Conservation (phyloP, 306 rosid species). For the Sindora glabra region DNA sequence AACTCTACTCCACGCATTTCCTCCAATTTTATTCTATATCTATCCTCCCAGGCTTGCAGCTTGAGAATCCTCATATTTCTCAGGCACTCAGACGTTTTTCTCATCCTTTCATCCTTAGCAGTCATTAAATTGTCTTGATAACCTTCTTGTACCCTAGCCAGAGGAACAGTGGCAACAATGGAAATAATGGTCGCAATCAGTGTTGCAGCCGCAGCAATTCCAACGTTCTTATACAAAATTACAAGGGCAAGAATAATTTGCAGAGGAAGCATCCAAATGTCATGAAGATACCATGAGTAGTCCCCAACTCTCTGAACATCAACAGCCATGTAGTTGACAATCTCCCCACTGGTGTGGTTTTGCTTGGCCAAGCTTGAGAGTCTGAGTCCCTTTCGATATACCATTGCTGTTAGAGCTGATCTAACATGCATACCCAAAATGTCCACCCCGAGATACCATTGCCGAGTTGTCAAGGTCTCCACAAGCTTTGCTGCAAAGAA, state of each 20-base stretch:
- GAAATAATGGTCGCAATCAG: constrained; percentile 76
- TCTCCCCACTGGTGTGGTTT: constrained; percentile 85
- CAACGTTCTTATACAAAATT: constrained; percentile 79
- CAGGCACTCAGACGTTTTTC: constrained; percentile 74
- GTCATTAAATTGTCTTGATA: constrained; percentile 81
- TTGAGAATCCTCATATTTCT: constrained; percentile 86
- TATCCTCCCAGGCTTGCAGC: constrained; percentile 88
- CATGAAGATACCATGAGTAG: constrained; percentile 89
- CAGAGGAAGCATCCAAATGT: constrained; percentile 88
- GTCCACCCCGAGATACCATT: constrained; percentile 89
- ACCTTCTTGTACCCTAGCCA: constrained; percentile 70
- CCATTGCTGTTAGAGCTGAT: constrained; percentile 85
- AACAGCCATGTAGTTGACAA: constrained; percentile 85
- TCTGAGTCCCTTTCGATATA: constrained; percentile 68
- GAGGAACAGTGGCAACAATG: constrained; percentile 65
- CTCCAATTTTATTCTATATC: constrained; percentile 54
- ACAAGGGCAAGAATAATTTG: constrained; percentile 75
- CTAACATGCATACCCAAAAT: constrained; percentile 90
- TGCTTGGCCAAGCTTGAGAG: constrained; percentile 80
- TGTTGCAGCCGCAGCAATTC: constrained; percentile 73
- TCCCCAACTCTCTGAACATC: constrained; percentile 89
- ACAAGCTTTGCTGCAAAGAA: constrained; percentile 73
- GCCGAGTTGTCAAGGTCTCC: constrained; percentile 78
- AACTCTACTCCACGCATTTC: constrained; percentile 82
- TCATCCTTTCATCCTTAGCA: constrained; percentile 91